Conservation (phyloP, 2,329 filamentous ascomycete species). For the Dactylellina sp. region DNA sequence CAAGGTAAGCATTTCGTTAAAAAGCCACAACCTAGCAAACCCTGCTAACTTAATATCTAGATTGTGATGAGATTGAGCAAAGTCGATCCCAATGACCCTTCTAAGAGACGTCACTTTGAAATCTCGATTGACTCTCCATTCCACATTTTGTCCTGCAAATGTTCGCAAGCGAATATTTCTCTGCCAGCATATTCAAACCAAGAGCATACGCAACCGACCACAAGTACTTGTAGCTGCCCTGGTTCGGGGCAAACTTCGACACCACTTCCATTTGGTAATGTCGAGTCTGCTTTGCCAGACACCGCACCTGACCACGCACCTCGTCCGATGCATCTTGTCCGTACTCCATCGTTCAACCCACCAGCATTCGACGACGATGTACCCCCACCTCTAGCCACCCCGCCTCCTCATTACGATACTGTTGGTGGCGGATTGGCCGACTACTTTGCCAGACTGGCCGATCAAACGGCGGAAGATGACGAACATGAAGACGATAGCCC, state of each 20-base stretch:
- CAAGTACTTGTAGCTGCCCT: constrained; percentile 63
- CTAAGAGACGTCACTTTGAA: constrained; percentile 87
- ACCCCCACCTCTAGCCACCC: constrained; percentile 80
- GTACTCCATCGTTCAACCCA: constrained; percentile 86
- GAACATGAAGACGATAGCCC: constrained; percentile 69
- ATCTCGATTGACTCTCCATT: constrained; percentile 97
- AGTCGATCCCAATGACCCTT: constrained; percentile 79
- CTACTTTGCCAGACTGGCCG: constrained; percentile 84
- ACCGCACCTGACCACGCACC: constrained; percentile 65
- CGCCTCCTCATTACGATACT: constrained; percentile 84
- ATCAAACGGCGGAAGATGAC: constrained; percentile 64
- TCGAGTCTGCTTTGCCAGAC: constrained; percentile 62
- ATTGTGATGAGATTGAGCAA: constrained; percentile 93
- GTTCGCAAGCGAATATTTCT: constrained; percentile 88
- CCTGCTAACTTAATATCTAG: constrained; percentile 65
- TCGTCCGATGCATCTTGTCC: constrained; percentile 84
- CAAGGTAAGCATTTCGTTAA: constrained; percentile 73
- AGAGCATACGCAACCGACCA: constrained; percentile 64
- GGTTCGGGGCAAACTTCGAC: constrained; percentile 67
- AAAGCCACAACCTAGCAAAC: constrained; percentile 11
- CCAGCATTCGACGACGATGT: constrained; percentile 86
- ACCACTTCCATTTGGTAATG: constrained; percentile 66
- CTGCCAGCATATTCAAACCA: constrained; percentile 81
- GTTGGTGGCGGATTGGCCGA: constrained; percentile 79
- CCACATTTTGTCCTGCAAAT: constrained; percentile 90